Conservation (phyloP, 768 basidiomycete genomes). For the Macrocybe gigantea region DNA sequence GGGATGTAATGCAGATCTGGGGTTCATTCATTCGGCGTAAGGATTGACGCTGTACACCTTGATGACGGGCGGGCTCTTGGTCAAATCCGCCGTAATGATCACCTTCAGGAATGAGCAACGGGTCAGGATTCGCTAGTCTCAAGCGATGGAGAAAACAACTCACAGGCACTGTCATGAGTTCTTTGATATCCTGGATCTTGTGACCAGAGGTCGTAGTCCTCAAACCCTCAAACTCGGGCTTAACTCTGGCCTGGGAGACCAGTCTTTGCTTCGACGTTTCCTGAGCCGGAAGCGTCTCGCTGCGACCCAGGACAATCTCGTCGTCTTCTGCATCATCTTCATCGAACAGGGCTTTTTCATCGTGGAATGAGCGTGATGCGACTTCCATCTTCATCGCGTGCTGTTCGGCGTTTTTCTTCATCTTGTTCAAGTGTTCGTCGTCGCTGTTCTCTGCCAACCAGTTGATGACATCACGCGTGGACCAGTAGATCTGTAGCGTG, state of each 20-base stretch:
- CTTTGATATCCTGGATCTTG: slow-evolving; percentile 91
- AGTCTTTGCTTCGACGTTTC: slow-evolving; percentile 74
- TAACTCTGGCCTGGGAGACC: slow-evolving; percentile 68
- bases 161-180: slow-evolving; percentile 91
- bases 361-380: slow-evolving; percentile 75
- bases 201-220: slow-evolving; percentile 72
- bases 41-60: slow-evolving; percentile 97
- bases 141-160: slow-evolving; percentile 20
- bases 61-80: slow-evolving; percentile 95
- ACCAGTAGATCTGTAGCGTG: slow-evolving; percentile 95
- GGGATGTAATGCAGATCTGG: no score
- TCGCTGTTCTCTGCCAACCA: slow-evolving; percentile 96
- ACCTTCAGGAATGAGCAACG: slow-evolving; percentile 42
- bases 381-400: slow-evolving; percentile 92
- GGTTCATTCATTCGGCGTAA: slow-evolving; percentile 51
- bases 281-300: slow-evolving; percentile 21
- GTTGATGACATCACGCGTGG: slow-evolving; percentile 85
- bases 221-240: slow-evolving; percentile 82
- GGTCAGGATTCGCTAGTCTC: slow-evolving; percentile 2
- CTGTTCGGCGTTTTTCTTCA: slow-evolving; percentile 88
- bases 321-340: slow-evolving; percentile 83
- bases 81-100: slow-evolving; percentile 91
- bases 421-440: slow-evolving; percentile 92
- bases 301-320: slow-evolving; percentile 47
- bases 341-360: slow-evolving; percentile 85